These are phyloP conservation scores for Vitis hybrid DNA, from an alignment of 177 flowering plant species.

Conservation along the genomic window DNA sequence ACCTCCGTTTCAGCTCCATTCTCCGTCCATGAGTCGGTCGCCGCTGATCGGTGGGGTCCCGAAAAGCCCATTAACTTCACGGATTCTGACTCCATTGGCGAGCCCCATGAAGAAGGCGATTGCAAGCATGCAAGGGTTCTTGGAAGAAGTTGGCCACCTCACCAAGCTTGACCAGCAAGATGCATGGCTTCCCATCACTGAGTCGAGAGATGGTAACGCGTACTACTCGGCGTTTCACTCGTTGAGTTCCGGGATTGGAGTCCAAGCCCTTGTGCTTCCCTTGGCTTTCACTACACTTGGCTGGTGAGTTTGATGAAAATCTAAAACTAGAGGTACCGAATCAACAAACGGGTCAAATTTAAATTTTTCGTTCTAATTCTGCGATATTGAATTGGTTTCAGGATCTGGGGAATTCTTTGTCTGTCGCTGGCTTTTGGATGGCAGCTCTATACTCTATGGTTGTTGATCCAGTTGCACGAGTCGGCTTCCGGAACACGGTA, in stretches of 20 bases:
- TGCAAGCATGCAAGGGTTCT: constrained; percentile 30
- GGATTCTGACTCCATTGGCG: constrained; percentile 32
- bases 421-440: constrained; percentile 28
- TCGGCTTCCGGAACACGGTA: constrained; percentile 32
- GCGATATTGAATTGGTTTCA: constrained; percentile 5
- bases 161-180: constrained; percentile 46
- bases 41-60: constrained; percentile 14
- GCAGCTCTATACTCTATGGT: constrained; percentile 42
- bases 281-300: constrained; percentile 50
- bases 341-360: background rate
- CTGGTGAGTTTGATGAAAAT: constrained; percentile 32
- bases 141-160: constrained; percentile 44
- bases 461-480: constrained; percentile 38
- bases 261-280: constrained; percentile 57
- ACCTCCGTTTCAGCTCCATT: constrained; percentile 23
- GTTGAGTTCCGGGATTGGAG: constrained; percentile 50
- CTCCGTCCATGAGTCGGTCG: constrained; percentile 16
- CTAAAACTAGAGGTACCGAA: background rate
- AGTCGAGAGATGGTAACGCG: constrained; percentile 51
- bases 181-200: constrained; percentile 61
- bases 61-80: constrained; percentile 25
- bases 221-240: constrained; percentile 55
- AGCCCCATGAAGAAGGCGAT: constrained; percentile 44
- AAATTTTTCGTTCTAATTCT: background rate
- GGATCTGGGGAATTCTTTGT: constrained; percentile 39